Conservation (phyloP, 352 stramenopile genomes). For the Globisporangium solare region DNA sequence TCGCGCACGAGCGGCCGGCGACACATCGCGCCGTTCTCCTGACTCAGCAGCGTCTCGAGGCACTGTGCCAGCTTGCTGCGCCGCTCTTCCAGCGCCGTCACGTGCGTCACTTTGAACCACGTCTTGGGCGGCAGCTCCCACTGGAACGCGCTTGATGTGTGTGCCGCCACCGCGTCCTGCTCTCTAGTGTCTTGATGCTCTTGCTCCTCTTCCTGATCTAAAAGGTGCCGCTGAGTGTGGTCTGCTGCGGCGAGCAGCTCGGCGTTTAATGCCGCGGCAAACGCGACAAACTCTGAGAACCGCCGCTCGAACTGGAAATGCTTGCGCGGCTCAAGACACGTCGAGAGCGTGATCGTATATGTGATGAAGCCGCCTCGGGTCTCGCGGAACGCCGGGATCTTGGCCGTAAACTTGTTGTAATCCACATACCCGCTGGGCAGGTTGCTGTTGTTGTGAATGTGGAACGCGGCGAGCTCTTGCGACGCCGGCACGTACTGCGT, state of each 20-base stretch:
- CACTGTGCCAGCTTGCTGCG: conserved; percentile 48
- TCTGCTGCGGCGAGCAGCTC: neutral
- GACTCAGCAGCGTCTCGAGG: conserved; percentile 40
- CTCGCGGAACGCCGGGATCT: conserved; percentile 57
- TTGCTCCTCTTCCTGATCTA: conserved; percentile 1
- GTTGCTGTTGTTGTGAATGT: neutral
- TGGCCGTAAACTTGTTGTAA: conserved; percentile 42
- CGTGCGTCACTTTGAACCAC: conserved; percentile 72
- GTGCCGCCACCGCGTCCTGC: neutral
- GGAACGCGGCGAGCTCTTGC: neutral
- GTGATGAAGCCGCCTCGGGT: conserved; percentile 59
- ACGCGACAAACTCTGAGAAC: conserved; percentile 76
- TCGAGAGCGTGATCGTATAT: conserved; percentile 51
- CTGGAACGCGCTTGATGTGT: conserved; percentile 17
- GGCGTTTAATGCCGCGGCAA: conserved; percentile 36
- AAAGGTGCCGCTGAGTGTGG: neutral
- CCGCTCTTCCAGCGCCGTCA: conserved; percentile 53
- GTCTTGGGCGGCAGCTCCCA: conserved; percentile 77
- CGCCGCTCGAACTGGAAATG: conserved; percentile 60
- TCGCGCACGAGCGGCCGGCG: conserved; percentile 51
- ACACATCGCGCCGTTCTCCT: conserved; percentile 36
- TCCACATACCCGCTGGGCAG: conserved; percentile 3
- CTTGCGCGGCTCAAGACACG: conserved; percentile 26
- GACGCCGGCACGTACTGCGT: conserved; percentile 35
- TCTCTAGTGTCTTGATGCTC: neutral